Evolutionary conservation across 2,329 filamentous ascomycete genomes (phyloP), one percentile per base, ranked within the genome.

Genomic region (Hypoxylon sp.): DNA sequence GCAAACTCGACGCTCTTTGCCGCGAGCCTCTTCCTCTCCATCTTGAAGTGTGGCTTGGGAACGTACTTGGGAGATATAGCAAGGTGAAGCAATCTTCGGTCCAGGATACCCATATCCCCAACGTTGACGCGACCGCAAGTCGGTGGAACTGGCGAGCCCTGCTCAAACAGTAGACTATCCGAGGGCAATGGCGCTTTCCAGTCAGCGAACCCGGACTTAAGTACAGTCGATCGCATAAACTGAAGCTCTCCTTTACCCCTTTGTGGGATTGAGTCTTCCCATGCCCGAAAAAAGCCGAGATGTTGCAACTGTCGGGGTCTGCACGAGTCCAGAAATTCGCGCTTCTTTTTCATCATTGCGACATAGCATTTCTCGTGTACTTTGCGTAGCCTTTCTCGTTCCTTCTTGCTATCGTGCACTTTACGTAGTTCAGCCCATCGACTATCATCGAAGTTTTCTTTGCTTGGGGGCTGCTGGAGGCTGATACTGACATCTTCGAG

Each of bases 1-100:
- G 56, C 52, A 26, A 67, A 68, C 47, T 67, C 67, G 15, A 53
- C 64, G 20, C 64, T 59, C 34, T 64, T 68, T 6, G 49, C 56
- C 4, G 34, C 48, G 2, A 68, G 56, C 15, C 67, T 58, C 41
- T 54, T 62, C 13, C 67, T 62, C 41, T 68, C 67, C 56, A 60
- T 60, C n/a, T 63, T 65, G 56, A 68, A 67, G 52, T 67, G 67
- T 1, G 59, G 67, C 19, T 67, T 68, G 4, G 67, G 67, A 10
- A 68, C 61, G 10, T 58, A 68, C 47, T 56, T 56, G 1, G 67
- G 67, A 22, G 64, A 56, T 20, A 68, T 22, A 3, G 50, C 54
- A 3, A 26, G 13, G 22, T 65, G 67, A 39, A 68, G 67, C 1
- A 59, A 22, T 28, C 64, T 59, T 41, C 60, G 56, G 44, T 67